These are phyloP conservation scores for Pleurotus pulmonarius DNA, from an alignment of 768 basidiomycete genomes.

Conservation along the genomic window DNA sequence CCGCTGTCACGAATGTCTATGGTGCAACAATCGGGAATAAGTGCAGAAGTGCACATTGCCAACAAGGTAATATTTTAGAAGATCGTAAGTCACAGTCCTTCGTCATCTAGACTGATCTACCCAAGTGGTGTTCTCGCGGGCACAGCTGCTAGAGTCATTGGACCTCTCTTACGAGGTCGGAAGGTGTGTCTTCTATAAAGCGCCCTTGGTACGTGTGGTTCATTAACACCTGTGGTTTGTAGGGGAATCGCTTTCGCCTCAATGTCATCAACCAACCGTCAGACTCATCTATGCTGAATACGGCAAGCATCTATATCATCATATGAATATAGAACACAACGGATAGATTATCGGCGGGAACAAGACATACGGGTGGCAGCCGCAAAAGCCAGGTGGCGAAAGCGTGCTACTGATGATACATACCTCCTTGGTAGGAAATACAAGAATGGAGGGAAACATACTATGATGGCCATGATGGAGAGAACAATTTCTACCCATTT, in stretches of 20 bases:
- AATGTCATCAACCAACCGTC: slow-evolving; percentile 36
- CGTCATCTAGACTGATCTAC: too few species aligned
- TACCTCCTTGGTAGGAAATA: not conserved
- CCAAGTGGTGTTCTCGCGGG: slow-evolving; percentile 36
- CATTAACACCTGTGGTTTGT: too few species aligned
- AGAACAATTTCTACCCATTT: not conserved
- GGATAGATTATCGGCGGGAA: too few species aligned
- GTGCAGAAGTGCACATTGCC: not conserved
- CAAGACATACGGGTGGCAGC: too few species aligned
- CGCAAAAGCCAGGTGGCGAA: too few species aligned
- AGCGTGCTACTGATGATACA: too few species aligned
- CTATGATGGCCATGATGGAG: not conserved
- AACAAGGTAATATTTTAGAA: too few species aligned
- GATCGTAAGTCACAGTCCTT: slow-evolving; percentile 16
- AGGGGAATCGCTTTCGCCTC: slow-evolving; percentile 37
- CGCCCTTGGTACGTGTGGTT: too few species aligned
- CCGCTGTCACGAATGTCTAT: too few species aligned
- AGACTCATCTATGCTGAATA: slow-evolving; percentile 32
- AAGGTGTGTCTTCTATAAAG: too few species aligned
- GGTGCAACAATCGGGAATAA: not conserved
- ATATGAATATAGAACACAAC: too few species aligned
- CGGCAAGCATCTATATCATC: slow-evolving; percentile 40
- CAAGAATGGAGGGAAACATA: not conserved
- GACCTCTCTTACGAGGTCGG: slow-evolving; percentile 28
- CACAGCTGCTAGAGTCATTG: slow-evolving; percentile 28